A percentile compares a stretch with the other conserved stretches of the same genome.
Conservation (phyloP, 2,329 filamentous ascomycete species). For the Penicillium sp. region DNA sequence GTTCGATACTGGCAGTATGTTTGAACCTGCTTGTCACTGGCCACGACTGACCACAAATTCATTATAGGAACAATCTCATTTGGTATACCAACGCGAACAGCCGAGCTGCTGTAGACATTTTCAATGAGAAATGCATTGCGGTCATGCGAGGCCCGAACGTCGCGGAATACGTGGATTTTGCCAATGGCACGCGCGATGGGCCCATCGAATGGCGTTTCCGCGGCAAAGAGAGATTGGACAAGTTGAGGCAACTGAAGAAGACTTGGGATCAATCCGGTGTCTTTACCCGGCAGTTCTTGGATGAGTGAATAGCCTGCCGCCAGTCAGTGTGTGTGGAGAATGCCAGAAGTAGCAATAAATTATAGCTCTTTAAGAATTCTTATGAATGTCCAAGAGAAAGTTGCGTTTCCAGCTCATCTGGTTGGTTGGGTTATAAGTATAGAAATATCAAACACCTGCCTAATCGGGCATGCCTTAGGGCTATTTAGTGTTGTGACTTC, state of each 20-base stretch:
- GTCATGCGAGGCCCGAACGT: conserved; percentile 13
- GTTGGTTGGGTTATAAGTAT: neutral
- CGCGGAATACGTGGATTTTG: conserved; percentile 5
- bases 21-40: neutral
- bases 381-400: too few species aligned
- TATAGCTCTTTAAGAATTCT: neutral
- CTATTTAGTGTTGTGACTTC: neutral
- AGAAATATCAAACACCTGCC: neutral
- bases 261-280: neutral
- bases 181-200: conserved; percentile 13
- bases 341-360: neutral
- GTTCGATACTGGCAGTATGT: conserved; percentile 3
- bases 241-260: neutral
- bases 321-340: neutral
- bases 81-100: neutral
- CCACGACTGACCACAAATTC: neutral
- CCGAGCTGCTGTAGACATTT: neutral
- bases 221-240: neutral
- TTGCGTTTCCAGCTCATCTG: neutral
- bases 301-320: neutral
- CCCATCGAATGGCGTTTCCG: conserved; percentile 10
- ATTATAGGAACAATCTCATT: neutral
- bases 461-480: neutral
- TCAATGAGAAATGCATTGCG: neutral
- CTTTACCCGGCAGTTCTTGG: neutral